phyloP scores from a whole-genome alignment of 2,329 filamentous ascomycete species.

The Myriosclerotinia scirpicola region DNA sequence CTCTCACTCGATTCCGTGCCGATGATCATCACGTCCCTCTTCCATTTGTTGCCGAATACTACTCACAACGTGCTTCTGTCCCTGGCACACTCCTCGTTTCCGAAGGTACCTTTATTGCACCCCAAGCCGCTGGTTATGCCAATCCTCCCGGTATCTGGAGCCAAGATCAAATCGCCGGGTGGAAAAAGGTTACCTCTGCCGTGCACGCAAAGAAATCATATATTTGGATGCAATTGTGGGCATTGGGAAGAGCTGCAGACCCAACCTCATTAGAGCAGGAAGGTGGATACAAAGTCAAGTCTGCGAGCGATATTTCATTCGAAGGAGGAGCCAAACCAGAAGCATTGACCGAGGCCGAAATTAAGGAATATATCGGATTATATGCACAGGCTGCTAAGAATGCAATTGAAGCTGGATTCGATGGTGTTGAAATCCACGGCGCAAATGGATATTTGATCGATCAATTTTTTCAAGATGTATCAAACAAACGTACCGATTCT shows the following conservation, averaged over 20 bases:
- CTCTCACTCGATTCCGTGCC: slow-evolving; percentile 56
- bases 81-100: slow-evolving; percentile 56
- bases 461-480: slow-evolving; percentile 41
- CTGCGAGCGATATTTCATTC: slow-evolving; percentile 33
- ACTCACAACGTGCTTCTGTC: slow-evolving; percentile 51
- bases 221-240: slow-evolving; percentile 62
- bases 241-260: slow-evolving; percentile 50
- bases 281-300: slow-evolving; percentile 31
- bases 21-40: slow-evolving; percentile 49
- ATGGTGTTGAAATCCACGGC: slow-evolving; percentile 49
- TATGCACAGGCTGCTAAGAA: slow-evolving; percentile 42
- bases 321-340: slow-evolving; percentile 33
- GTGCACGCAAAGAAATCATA: slow-evolving; percentile 59
- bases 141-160: slow-evolving; percentile 58
- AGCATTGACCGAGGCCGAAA: slow-evolving; percentile 44
- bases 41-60: slow-evolving; percentile 51
- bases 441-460: slow-evolving; percentile 41
- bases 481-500: slow-evolving; percentile 56
- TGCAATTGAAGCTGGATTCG: slow-evolving; percentile 56
- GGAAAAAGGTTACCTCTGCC: slow-evolving; percentile 57
- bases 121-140: slow-evolving; percentile 48
- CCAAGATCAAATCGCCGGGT: slow-evolving; percentile 52
- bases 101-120: slow-evolving; percentile 53
- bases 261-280: slow-evolving; percentile 26
- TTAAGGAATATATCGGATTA: slow-evolving; percentile 42